Evolutionary conservation across 305 asterid genomes (phyloP).

Genomic region (Rubia tinctorum): DNA sequence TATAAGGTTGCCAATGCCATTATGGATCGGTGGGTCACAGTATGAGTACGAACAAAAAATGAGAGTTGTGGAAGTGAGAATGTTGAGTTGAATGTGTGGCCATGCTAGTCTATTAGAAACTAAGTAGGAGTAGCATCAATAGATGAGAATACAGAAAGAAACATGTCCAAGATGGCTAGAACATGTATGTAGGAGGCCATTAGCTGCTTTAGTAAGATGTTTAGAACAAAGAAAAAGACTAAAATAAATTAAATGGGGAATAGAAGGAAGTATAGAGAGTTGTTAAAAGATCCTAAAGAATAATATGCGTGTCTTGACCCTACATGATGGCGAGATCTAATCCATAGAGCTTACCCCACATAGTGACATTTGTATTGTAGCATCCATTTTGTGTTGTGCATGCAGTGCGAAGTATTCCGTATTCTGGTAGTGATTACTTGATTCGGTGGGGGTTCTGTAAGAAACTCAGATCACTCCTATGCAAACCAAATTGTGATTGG

Average conservation of each 20-base stretch:
- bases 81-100: not conserved
- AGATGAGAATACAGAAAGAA: not conserved
- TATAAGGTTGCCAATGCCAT: not conserved
- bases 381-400: not conserved
- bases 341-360: not conserved
- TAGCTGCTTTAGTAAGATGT: not conserved
- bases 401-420: constrained; percentile 1
- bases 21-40: not conserved
- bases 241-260: not conserved
- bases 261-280: no score
- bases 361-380: not conserved
- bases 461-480: constrained; percentile 13
- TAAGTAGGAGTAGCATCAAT: not conserved
- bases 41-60: not conserved
- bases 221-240: not conserved
- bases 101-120: no score
- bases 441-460: not conserved
- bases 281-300: not conserved
- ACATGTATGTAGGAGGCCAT: not conserved
- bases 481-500: not conserved
- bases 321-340: no score
- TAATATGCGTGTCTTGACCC: not conserved
- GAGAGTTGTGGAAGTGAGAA: not conserved
- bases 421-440: not conserved
- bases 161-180: not conserved